These are phyloP conservation scores for Hirsutella minnesotensis DNA, from an alignment of 2,329 filamentous ascomycete genomes.

Conservation along the genomic window DNA sequence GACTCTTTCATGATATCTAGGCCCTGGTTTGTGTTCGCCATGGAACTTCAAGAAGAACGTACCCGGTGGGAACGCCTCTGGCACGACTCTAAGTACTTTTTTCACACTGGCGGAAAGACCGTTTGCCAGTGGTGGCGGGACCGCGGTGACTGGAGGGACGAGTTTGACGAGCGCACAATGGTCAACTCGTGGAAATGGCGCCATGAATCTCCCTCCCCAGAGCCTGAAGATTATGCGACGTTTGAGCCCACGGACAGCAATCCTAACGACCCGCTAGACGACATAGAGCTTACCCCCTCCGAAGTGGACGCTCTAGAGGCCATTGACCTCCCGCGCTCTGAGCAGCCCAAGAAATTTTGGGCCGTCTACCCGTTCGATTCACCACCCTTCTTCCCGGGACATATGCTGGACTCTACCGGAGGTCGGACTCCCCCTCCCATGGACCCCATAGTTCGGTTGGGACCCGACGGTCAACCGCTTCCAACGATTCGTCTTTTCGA, in stretches of 20 bases:
- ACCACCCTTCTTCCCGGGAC: not conserved
- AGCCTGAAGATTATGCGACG: not conserved
- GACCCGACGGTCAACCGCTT: not conserved
- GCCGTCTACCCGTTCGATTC: not conserved
- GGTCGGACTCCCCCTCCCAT: not conserved
- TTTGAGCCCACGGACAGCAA: not conserved
- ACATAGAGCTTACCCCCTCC: not conserved
- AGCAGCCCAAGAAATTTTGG: not conserved
- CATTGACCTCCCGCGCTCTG: not conserved
- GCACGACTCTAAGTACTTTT: no score
- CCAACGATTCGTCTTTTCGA: no score
- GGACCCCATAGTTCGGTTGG: not conserved
- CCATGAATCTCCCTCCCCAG: conserved; percentile 2
- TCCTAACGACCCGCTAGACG: not conserved
- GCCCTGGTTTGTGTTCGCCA: not conserved
- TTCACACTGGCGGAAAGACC: no score
- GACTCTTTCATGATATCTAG: not conserved
- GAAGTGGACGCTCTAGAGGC: not conserved
- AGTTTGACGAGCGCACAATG: not conserved
- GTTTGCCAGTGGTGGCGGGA: not conserved
- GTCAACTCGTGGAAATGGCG: conserved; percentile 1
- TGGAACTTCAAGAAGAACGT: not conserved
- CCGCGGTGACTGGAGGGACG: not conserved
- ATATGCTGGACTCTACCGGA: not conserved
- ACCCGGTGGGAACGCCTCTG: not conserved